These are phyloP conservation scores for Primulina eburnea DNA, from an alignment of 257 asterid genomes.

Conservation along the genomic window DNA sequence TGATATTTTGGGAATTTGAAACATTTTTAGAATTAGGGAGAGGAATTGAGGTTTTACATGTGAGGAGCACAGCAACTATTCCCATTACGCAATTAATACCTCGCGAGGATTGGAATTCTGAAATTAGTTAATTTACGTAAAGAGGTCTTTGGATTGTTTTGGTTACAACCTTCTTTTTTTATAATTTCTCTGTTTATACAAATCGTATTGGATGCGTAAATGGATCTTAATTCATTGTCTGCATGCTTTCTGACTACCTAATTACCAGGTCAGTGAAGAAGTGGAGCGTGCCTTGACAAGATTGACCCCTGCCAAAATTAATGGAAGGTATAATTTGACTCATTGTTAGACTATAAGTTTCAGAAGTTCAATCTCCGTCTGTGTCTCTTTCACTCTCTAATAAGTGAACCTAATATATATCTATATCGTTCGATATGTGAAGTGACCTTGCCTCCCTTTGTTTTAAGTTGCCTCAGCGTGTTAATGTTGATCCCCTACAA, in stretches of 20 bases:
- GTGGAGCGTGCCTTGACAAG: constrained; percentile 97
- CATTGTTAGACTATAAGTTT: constrained; percentile 14
- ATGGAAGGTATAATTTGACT: constrained; percentile 55
- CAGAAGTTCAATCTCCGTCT: constrained; percentile 8
- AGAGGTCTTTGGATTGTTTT: neutral
- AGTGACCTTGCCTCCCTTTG: constrained; percentile 19
- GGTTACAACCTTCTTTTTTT: neutral
- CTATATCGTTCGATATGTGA: constrained; percentile 3
- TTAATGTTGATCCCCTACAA: constrained; percentile 20
- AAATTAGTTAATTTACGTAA: neutral
- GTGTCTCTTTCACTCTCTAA: neutral
- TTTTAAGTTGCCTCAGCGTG: constrained; percentile 14
- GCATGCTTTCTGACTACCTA: constrained; percentile 24
- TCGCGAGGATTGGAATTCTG: too few relatives aligned
- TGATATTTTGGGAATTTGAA: too few relatives aligned
- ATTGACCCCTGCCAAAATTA: constrained; percentile 68
- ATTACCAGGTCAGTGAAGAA: constrained; percentile 89
- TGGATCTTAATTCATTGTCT: constrained; percentile 13
- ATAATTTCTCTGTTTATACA: neutral
- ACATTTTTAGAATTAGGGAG: neutral
- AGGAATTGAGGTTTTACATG: neutral
- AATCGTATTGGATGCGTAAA: constrained; percentile 16
- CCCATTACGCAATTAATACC: too few relatives aligned
- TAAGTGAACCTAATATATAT: neutral
- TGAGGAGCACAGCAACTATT: neutral